phyloP scores from a whole-genome alignment of 2,329 filamentous ascomycete species.

The Bipolaris zeicola region DNA sequence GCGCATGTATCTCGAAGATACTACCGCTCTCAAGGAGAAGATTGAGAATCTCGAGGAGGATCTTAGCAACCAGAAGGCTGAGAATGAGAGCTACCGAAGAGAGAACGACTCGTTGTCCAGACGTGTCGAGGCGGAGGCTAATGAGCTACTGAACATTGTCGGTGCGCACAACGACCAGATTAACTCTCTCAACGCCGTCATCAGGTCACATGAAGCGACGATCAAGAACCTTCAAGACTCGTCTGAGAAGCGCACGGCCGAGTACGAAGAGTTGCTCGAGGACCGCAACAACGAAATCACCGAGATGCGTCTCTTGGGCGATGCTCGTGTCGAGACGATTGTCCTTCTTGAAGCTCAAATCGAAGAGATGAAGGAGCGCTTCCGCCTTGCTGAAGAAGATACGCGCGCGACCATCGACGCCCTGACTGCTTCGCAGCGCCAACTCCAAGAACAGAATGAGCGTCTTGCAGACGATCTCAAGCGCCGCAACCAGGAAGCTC shows the following conservation, averaged over 20 bases:
- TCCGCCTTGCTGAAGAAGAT: slow-evolving; percentile 36
- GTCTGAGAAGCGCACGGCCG: slow-evolving; percentile 26
- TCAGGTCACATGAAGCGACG: slow-evolving; percentile 47
- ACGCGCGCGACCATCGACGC: slow-evolving; percentile 40
- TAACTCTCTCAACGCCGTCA: slow-evolving; percentile 44
- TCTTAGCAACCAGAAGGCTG: slow-evolving; percentile 24
- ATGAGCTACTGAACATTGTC: slow-evolving; percentile 39
- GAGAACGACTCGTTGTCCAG: slow-evolving; percentile 38
- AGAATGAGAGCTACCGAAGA: slow-evolving; percentile 33
- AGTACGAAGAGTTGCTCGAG: slow-evolving; percentile 33
- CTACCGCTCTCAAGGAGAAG: slow-evolving; percentile 29
- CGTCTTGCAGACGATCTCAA: slow-evolving; percentile 33
- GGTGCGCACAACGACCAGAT: slow-evolving; percentile 37
- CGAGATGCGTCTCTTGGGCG: slow-evolving; percentile 43
- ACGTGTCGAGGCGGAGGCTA: slow-evolving; percentile 37
- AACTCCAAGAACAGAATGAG: slow-evolving; percentile 40
- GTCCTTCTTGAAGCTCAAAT: slow-evolving; percentile 38
- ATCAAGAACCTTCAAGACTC: slow-evolving; percentile 43
- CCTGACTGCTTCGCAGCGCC: slow-evolving; percentile 34
- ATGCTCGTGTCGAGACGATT: slow-evolving; percentile 42
- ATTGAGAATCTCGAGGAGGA: slow-evolving; percentile 31
- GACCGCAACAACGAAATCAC: slow-evolving; percentile 41
- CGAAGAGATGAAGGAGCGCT: slow-evolving; percentile 40
- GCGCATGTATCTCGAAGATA: slow-evolving; percentile 35
- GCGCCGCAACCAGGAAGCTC: slow-evolving; percentile 35